These are phyloP conservation scores for Alternaria gansuensis DNA, from an alignment of 2,329 filamentous ascomycete genomes.

Conservation along the genomic window DNA sequence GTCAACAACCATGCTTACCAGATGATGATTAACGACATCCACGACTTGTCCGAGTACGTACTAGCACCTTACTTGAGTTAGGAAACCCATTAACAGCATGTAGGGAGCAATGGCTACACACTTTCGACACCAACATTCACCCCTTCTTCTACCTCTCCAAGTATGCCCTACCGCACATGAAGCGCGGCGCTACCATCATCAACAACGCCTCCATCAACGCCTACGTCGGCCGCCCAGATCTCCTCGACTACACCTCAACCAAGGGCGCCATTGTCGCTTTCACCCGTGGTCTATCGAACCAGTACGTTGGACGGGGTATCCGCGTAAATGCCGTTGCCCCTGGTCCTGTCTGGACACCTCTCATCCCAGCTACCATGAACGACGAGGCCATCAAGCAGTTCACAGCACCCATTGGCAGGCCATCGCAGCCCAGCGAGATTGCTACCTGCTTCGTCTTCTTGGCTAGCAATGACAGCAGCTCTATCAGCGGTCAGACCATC, in stretches of 20 bases:
- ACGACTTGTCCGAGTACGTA: constrained; percentile 72
- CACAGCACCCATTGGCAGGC: constrained; percentile 76
- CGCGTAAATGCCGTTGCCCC: constrained; percentile 80
- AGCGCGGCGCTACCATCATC: constrained; percentile 78
- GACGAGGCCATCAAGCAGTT: constrained; percentile 75
- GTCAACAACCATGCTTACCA: constrained; percentile 78
- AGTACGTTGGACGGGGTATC: constrained; percentile 75
- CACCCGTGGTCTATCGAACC: constrained; percentile 79
- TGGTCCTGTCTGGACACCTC: constrained; percentile 64
- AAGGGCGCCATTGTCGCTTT: constrained; percentile 83
- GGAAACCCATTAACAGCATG: constrained; percentile 21
- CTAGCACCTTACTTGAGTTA: too few relatives aligned
- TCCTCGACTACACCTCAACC: constrained; percentile 83
- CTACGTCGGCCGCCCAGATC: constrained; percentile 80
- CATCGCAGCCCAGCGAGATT: constrained; percentile 82
- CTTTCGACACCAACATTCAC: constrained; percentile 85
- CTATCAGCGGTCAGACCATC: constrained; percentile 76
- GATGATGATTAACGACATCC: constrained; percentile 76
- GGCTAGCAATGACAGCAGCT: constrained; percentile 76
- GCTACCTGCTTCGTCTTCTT: constrained; percentile 84
- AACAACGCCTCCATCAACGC: constrained; percentile 87
- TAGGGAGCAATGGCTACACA: constrained; percentile 79
- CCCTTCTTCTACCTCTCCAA: constrained; percentile 83
- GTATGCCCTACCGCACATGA: constrained; percentile 78
- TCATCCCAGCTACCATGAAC: constrained; percentile 55